Conservation (phyloP, 352 stramenopile species). For the Phytophthora aleatoria region DNA sequence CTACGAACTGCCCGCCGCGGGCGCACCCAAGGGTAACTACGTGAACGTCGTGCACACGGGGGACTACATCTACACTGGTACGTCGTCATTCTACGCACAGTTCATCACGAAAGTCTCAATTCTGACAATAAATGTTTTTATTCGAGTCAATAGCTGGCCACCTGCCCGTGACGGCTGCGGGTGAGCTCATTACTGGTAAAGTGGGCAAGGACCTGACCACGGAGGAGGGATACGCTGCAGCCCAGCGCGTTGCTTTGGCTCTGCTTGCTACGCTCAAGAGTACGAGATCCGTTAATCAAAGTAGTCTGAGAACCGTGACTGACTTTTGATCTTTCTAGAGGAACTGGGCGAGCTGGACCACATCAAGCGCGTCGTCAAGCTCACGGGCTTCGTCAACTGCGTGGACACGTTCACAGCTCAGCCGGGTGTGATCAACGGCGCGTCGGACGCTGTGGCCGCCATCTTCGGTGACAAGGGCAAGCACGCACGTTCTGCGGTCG, state of each 20-base stretch:
- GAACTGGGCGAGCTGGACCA: conserved; percentile 92
- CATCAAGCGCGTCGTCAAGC: conserved; percentile 94
- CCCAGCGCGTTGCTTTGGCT: conserved; percentile 86
- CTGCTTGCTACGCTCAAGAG: conserved; percentile 91
- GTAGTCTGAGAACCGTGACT: conserved; percentile 1
- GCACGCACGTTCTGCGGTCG: conserved; percentile 95
- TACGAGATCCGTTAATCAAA: conserved; percentile 24
- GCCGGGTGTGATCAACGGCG: conserved; percentile 95
- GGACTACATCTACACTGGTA: conserved; percentile 87
- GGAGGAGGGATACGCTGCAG: conserved; percentile 91
- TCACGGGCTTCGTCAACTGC: conserved; percentile 97
- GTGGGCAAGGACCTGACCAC: conserved; percentile 86
- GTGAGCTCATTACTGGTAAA: conserved; percentile 87
- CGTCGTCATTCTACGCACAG: not conserved
- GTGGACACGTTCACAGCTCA: conserved; percentile 92
- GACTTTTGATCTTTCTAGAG: conserved; percentile 30
- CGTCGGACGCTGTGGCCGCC: conserved; percentile 81
- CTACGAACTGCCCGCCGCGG: conserved; percentile 75
- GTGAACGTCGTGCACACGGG: conserved; percentile 75
- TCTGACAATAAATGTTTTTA: conserved; percentile 8
- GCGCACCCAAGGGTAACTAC: conserved; percentile 91
- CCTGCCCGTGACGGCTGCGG: conserved; percentile 65
- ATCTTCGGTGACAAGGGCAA: conserved; percentile 91
- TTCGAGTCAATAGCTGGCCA: conserved; percentile 60
- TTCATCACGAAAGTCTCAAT: not conserved